Conservation (phyloP, 345 rosid genomes). For the Brassica carinata region DNA sequence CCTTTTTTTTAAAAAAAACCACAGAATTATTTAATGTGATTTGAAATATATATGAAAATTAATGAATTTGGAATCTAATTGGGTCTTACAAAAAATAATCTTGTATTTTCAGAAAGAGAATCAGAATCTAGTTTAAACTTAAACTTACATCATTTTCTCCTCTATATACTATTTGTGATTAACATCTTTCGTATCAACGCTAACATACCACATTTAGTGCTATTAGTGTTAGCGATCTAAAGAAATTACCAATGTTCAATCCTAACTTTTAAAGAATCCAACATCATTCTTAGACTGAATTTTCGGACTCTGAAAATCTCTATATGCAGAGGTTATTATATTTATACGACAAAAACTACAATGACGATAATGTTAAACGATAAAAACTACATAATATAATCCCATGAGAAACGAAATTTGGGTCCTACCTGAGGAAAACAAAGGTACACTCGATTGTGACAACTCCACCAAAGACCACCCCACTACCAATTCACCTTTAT, state of each 20-base stretch:
- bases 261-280: background rate
- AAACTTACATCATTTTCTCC: background rate
- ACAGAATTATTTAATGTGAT: too few species aligned
- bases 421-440: conserved; percentile 38
- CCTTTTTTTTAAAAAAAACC: too few species aligned
- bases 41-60: too few species aligned
- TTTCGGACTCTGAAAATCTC: background rate
- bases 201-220: background rate
- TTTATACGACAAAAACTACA: conserved; percentile 19
- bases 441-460: conserved; percentile 49
- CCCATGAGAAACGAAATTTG: conserved; percentile 24
- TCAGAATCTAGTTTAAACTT: background rate
- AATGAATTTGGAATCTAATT: too few species aligned
- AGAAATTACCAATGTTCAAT: background rate
- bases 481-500: conserved; percentile 43
- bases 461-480: conserved; percentile 48
- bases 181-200: background rate
- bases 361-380: conserved; percentile 17
- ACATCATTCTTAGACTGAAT: background rate
- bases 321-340: conserved; percentile 18
- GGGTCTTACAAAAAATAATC: too few species aligned
- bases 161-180: background rate
- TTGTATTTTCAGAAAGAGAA: too few species aligned
- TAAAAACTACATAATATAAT: conserved; percentile 7
- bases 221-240: background rate